Base-by-base conservation (phyloP, 2,329 filamentous ascomycete species). In the Paecilomyces sp. region DNA sequence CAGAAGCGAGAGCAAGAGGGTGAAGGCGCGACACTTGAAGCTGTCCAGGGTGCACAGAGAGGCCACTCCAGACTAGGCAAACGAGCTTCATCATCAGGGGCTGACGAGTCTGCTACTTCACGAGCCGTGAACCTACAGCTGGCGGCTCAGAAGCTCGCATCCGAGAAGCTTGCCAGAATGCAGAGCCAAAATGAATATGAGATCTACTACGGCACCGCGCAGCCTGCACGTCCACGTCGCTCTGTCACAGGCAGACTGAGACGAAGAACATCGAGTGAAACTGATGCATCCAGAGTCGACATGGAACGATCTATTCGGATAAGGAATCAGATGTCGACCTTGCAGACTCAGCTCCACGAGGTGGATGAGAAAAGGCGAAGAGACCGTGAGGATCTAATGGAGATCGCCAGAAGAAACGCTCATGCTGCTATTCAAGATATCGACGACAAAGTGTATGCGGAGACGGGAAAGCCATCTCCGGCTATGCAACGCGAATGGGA, bases 391-490 rank as follows among this genome's bases (percentile, higher is more conserved):
- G 81, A 83, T 1, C 78, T 97, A 1, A 79, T 96, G 64, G 88
- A 88, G 9, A 86, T 87, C 2, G 93, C 93, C 1, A 89, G 92
- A 69, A 86, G 89, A 53, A 96, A 96, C 65, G 93, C 97, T n/a
- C 86, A 88, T 64, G 86, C 87, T 22, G 85, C 85, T 51, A 83
- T 97, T 65, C 85, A 89, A 62, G 84, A 83, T 50, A 92, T 97
- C 80, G 93, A 97, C 61, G 86, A 92, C 71, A 87, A 86, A 67
- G 84, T 96, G 12, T 91, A 87, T 65, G 81, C 84, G 13, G 84
- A 93, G 57, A 93, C 89, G 1, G 91, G 91, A 59, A 87, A 88
- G 70, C 82, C 89, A 30, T 85, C 86, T 0, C 85, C 88, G 12
- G 82, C 85, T 1, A 84, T 88, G 67, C 79, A 88, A 65, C 87